Evolutionary conservation across 768 basidiomycete species (phyloP), one percentile per base, ranked within the genome.

Genomic region (Psilocybe subaeruginosa): DNA sequence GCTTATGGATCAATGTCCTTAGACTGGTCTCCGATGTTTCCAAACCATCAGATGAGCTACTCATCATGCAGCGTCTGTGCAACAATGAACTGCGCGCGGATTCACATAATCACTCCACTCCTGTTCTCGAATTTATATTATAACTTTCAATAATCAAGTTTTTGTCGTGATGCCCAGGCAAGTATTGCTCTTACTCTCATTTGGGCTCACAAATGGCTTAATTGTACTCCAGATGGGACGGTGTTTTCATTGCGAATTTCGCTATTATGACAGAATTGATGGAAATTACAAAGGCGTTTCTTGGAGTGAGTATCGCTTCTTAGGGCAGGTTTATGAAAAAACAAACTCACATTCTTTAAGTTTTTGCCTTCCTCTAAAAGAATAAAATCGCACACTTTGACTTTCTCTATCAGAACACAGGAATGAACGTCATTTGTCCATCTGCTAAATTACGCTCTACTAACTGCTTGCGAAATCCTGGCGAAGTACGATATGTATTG

Each of bases 401-500:
- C 12, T 33, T 60, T 29, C 33, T 55, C 3, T 11, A 0, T 9
- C 53, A 55, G 11, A 60, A 60, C 35, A 37, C 31, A 4, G 59
- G 59, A 9, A 60, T 48, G 52, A 60, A 39, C 4, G 43, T 54
- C 1, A 11, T 47, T 11, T 23, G 27, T 1, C 16, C 9, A 11
- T 4, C 16, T 5, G 19, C 30, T 14, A 17, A 59, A 8, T 2
- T 59, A 0, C 8, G 3, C 0, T 12, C 3, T 3, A 17, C 16
- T 0, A 53, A 35, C 31, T 47, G 59, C 4, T n/a, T 49, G 4
- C 59, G 53, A 4, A 30, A 39, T 17, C 53, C 45, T 8, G 23
- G 30, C 0, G 59, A 60, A 39, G 59, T 55, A 9, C n/a, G 33
- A 2, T 60, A 60, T 49, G 63, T 56, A n/a, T 6, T 64, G 23